Evolutionary conservation across 1,284 basidiomycete genomes (phyloP).

Genomic region (Ceratorhiza oryzae-sativae): DNA sequence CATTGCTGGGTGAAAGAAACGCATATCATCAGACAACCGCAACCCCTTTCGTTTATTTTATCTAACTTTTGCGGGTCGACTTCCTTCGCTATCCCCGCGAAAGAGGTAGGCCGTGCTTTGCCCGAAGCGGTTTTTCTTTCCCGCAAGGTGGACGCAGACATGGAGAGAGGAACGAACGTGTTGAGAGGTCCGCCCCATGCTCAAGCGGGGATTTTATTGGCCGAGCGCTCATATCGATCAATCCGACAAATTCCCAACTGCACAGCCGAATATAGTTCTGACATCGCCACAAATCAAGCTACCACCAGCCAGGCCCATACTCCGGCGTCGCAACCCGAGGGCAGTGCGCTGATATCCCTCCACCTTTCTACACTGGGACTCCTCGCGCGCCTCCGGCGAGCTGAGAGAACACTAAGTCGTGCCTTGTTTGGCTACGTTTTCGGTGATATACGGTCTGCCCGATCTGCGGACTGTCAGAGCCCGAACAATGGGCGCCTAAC

Average conservation of each 20-base stretch:
- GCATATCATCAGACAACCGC: not conserved
- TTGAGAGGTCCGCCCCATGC: not conserved
- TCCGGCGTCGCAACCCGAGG: not conserved
- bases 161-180: not conserved
- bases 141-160: conserved; percentile 18
- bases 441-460: not conserved
- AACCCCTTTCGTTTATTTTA: not conserved
- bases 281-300: not conserved
- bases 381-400: not conserved
- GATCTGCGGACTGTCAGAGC: not conserved
- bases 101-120: conserved; percentile 10
- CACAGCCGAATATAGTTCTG: not conserved
- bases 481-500: not conserved
- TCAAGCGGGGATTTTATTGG: not conserved
- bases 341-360: not conserved
- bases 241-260: conserved; percentile 6
- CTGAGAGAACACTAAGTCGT: not conserved
- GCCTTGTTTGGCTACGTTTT: not conserved
- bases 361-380: not conserved
- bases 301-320: not conserved
- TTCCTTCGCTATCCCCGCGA: conserved; percentile 24
- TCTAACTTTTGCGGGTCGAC: conserved; percentile 20
- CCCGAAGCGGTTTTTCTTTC: conserved; percentile 8
- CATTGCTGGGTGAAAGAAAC: conserved; percentile 4
- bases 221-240: conserved; percentile 8